A percentile compares a stretch with the other conserved stretches of the same genome.
phyloP scores from a whole-genome alignment of 805 yeast genomes.

The Debaryomyces prosopidis region DNA sequence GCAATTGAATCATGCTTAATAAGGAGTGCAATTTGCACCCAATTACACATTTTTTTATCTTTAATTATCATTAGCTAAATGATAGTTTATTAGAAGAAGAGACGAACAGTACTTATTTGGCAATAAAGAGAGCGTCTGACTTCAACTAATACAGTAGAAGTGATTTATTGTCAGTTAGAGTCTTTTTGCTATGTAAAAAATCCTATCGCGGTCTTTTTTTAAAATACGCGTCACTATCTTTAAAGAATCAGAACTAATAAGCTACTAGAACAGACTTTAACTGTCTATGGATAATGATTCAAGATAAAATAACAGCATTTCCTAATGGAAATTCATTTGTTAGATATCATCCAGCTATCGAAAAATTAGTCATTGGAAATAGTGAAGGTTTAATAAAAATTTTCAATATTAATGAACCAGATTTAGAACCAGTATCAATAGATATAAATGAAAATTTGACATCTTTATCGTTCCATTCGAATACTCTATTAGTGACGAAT shows the following conservation, averaged over 20 bases:
- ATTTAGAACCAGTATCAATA: conserved; percentile 60
- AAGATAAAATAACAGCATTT: conserved; percentile 38
- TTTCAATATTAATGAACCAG: conserved; percentile 46
- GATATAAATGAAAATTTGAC: conserved; percentile 52
- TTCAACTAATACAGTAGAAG: too few species aligned
- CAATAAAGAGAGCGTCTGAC: too few species aligned
- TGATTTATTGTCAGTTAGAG: too few species aligned
- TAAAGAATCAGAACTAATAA: background rate
- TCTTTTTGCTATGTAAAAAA: background rate
- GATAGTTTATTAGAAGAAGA: too few species aligned
- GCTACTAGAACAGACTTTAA: too few species aligned
- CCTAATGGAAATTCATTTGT: conserved; percentile 43
- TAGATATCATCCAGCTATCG: conserved; percentile 17
- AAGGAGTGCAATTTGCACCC: too few species aligned
- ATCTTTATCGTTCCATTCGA: conserved; percentile 26
- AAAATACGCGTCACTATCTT: conserved; percentile 1
- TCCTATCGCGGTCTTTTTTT: background rate
- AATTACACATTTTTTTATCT: too few species aligned
- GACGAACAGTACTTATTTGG: too few species aligned
- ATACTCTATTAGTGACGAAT: conserved; percentile 34
- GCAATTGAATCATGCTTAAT: too few species aligned
- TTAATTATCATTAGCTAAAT: too few species aligned
- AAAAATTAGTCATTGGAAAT: conserved; percentile 51
- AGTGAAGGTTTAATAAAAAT: conserved; percentile 55
- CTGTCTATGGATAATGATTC: conserved; percentile 12